These are phyloP conservation scores for Fusarium stilboides DNA, from an alignment of 2,329 filamentous ascomycete genomes.

Conservation along the genomic window DNA sequence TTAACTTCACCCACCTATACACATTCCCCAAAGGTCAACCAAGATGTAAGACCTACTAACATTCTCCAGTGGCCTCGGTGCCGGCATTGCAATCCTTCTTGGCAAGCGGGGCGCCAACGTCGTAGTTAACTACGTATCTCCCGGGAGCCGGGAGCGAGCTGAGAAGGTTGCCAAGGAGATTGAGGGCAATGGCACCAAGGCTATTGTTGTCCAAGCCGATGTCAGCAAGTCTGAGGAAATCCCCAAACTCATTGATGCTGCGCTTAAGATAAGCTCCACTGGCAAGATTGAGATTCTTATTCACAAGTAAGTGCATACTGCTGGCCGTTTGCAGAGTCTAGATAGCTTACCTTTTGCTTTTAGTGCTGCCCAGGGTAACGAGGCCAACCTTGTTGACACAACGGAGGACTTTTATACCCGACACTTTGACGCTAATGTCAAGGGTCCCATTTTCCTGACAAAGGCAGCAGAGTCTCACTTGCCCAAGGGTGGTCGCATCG, in stretches of 20 bases:
- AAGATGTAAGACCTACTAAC: background rate
- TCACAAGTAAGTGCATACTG: slow-evolving; percentile 39
- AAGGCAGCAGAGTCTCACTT: slow-evolving; percentile 52
- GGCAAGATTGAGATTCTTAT: slow-evolving; percentile 49
- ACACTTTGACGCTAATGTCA: slow-evolving; percentile 45
- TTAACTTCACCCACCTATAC: background rate
- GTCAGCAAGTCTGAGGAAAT: slow-evolving; percentile 34
- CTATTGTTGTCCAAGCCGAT: slow-evolving; percentile 30
- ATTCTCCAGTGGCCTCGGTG: slow-evolving; percentile 36
- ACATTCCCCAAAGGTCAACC: background rate
- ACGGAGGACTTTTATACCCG: slow-evolving; percentile 25
- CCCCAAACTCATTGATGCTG: slow-evolving; percentile 38
- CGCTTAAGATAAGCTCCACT: slow-evolving; percentile 37
- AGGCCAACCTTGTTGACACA: slow-evolving; percentile 35
- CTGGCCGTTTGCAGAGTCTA: background rate
- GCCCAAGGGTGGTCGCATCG: slow-evolving; percentile 51
- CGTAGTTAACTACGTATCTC: slow-evolving; percentile 41
- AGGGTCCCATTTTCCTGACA: slow-evolving; percentile 52
- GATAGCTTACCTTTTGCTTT: background rate
- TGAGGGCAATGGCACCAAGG: slow-evolving; percentile 34
- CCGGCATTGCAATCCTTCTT: slow-evolving; percentile 33
- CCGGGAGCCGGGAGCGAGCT: slow-evolving; percentile 34
- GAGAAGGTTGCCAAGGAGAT: slow-evolving; percentile 36
- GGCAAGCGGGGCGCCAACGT: slow-evolving; percentile 42
- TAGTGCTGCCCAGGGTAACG: slow-evolving; percentile 24